Evolutionary conservation across 495 filamentous ascomycete species (phyloP).

Genomic region (Parathielavia appendiculata): DNA sequence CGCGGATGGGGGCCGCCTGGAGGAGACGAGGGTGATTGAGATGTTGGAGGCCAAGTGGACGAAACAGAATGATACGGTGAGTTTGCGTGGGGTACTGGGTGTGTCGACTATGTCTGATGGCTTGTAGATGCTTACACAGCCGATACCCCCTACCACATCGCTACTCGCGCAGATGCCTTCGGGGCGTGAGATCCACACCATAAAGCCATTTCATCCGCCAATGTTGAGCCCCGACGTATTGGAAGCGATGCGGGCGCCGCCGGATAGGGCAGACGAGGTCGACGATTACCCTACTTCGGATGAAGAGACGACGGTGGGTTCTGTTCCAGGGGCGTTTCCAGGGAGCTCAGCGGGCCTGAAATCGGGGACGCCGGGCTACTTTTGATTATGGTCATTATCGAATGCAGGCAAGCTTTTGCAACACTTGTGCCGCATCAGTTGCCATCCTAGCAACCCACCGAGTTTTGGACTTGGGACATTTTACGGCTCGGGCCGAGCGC

Average conservation of each 20-base stretch:
- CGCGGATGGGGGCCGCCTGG: constrained; percentile 72
- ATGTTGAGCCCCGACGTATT: constrained; percentile 53
- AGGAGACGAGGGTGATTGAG: constrained; percentile 80
- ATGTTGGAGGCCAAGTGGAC: constrained; percentile 87
- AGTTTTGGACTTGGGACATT: no score
- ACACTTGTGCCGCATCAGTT: no score
- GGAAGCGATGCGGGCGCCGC: constrained; percentile 45
- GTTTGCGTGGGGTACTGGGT: constrained; percentile 27
- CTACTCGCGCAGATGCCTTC: constrained; percentile 74
- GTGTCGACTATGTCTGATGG: neutral
- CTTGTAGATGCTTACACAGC: constrained; percentile 71
- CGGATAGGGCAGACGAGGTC: constrained; percentile 49
- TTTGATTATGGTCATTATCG: constrained; percentile 16
- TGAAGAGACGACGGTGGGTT: constrained; percentile 33
- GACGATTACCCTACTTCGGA: constrained; percentile 43
- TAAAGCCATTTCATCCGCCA: constrained; percentile 56
- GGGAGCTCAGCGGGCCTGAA: constrained; percentile 34
- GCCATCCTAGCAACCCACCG: no score
- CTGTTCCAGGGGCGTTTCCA: constrained; percentile 36
- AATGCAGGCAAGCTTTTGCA: no score
- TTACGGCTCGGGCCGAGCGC: no score
- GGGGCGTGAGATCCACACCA: constrained; percentile 75
- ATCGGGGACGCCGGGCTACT: constrained; percentile 39
- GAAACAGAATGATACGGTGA: constrained; percentile 86
- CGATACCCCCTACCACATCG: constrained; percentile 62